Conservation (phyloP, 768 basidiomycete species). For the Macrolepiota dolichaula region DNA sequence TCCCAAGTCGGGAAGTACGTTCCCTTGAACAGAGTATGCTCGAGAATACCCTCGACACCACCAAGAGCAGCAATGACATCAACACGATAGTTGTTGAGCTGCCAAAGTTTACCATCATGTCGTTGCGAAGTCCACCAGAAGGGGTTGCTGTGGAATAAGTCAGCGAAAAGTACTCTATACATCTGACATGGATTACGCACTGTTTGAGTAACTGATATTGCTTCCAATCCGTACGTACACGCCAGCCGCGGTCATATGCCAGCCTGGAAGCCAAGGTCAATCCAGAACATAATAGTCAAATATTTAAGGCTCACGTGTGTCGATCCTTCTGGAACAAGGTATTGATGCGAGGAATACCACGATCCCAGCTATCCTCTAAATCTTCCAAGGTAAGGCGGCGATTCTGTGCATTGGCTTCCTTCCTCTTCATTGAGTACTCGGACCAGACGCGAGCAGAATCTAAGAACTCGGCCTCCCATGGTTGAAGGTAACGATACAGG, state of each 20-base stretch:
- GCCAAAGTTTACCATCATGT: constrained; percentile 95
- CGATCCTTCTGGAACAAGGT: constrained; percentile 99
- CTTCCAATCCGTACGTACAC: constrained; percentile 97
- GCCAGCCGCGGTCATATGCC: constrained; percentile 99
- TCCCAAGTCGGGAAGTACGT: constrained; percentile 99
- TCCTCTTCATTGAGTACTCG: constrained; percentile 99
- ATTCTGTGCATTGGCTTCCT: constrained; percentile 99
- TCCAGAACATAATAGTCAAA: background rate
- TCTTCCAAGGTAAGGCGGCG: constrained; percentile 95
- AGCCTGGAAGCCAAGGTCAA: constrained; percentile 41
- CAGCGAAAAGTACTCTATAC: background rate
- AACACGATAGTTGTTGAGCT: constrained; percentile 96
- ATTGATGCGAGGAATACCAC: constrained; percentile 97
- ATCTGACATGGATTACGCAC: constrained; percentile 35
- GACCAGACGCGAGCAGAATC: constrained; percentile 99
- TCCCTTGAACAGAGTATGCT: constrained; percentile 96
- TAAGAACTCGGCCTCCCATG: constrained; percentile 97
- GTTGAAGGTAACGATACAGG: constrained; percentile 93
- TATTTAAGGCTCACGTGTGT: constrained; percentile 60
- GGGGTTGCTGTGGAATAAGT: constrained; percentile 62
- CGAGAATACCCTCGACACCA: constrained; percentile 94
- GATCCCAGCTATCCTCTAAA: constrained; percentile 98
- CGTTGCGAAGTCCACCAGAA: constrained; percentile 99
- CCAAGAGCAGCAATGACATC: constrained; percentile 98
- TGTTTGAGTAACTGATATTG: constrained; percentile 93